Base-by-base conservation (phyloP, 495 filamentous ascomycete genomes). In the Lophium mytilinum region DNA sequence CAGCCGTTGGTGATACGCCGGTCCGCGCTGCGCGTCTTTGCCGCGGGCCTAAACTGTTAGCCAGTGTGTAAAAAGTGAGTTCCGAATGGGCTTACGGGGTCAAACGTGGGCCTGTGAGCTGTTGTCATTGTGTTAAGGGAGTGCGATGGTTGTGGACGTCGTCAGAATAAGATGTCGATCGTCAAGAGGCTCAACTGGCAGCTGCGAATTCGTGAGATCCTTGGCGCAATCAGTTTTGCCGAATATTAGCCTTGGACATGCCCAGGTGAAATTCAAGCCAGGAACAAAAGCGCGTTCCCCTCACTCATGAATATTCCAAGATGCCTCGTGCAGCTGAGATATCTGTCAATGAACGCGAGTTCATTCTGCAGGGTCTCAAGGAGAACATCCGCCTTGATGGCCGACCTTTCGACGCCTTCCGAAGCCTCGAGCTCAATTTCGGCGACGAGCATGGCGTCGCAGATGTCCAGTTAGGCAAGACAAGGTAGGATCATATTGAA, bases 1-100 rank as follows among this genome's bases (percentile, higher is more conserved):
- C 10, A 97, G 85, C 52, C 93, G 84, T 76, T 96, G 93, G 71
- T 98, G 93, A 73, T 96, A 97, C 56, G 93, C 93, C 39, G 89
- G 88, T 14, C 93, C 93, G 63, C 90, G 85, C 52, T 88, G 87
- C 67, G 91, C 88, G 71, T 98, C 93, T 80, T 95, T 96, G 62
- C 94, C 93, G 68, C 85, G 84, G 40, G 93, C 91, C 87, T 91
- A 34, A n/a, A 18, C 9, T 48, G 30, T 57, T 50, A 49, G 45
- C 15, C 9, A 6, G 9, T 1, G 12, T 24, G 8, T 11, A 17
- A 12, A 49, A 41, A 46, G 54, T 80, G 50, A 17, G 9, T 9
- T n/a, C n/a, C 21, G 45, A 15, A 52, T 21, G 15, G 30, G 35
- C 62, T 62, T 82, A 88, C 87, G 56, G 91, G 91, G 69, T 96